phyloP scores from a whole-genome alignment of 176 grass and related monocot genomes.

The Alopecurus myosuroides region DNA sequence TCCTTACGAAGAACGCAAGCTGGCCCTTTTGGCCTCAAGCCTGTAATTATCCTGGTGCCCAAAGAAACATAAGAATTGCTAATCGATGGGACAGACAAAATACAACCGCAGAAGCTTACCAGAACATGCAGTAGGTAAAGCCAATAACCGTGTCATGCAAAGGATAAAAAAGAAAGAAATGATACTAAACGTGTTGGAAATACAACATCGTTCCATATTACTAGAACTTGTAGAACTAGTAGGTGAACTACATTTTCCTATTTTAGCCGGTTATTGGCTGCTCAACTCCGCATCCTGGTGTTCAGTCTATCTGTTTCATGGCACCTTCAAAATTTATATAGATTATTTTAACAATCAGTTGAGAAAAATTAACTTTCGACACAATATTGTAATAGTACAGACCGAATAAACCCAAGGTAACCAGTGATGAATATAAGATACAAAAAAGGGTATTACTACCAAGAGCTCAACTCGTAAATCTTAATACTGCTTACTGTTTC shows the following conservation, averaged over 20 bases:
- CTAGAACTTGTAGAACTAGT: background rate
- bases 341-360: background rate
- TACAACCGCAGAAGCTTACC: background rate
- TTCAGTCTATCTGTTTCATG: background rate
- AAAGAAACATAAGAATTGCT: background rate
- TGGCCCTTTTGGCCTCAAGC: background rate
- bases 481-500: conserved; percentile 59
- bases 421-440: background rate
- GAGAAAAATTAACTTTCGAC: background rate
- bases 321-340: background rate
- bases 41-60: background rate
- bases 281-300: background rate
- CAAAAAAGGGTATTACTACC: background rate
- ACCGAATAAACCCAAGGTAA: conserved; percentile 8
- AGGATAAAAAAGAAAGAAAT: background rate
- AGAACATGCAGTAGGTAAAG: background rate
- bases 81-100: background rate
- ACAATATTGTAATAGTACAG: background rate
- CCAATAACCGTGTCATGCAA: background rate
- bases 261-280: background rate
- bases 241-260: background rate
- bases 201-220: background rate
- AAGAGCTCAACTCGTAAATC: background rate
- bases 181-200: background rate
- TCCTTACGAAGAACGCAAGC: background rate